phyloP scores from a whole-genome alignment of 768 basidiomycete species.

The Tephrocybe rancida region DNA sequence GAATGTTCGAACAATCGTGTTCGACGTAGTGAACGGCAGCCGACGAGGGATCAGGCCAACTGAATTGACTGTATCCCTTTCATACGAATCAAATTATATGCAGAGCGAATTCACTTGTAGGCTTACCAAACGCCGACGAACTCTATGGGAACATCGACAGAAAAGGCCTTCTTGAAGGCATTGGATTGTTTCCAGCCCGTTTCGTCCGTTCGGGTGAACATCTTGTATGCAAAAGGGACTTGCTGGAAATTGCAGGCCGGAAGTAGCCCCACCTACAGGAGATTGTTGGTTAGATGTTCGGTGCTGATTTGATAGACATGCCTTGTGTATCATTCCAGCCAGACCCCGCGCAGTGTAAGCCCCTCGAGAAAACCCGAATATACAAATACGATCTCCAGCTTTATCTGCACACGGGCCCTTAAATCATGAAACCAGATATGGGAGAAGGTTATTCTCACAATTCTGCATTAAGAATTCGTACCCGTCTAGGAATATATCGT shows the following conservation, averaged over 20 bases:
- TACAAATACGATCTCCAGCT: conserved; percentile 55
- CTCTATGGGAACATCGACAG: conserved; percentile 42
- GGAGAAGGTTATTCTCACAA: conserved; percentile 30
- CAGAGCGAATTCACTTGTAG: background rate
- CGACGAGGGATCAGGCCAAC: conserved; percentile 44
- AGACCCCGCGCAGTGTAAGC: conserved; percentile 50
- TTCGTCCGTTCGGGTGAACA: conserved; percentile 40
- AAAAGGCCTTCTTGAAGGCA: conserved; percentile 49
- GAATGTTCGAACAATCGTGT: conserved; percentile 45
- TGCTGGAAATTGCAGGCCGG: conserved; percentile 56
- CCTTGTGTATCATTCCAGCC: conserved; percentile 54
- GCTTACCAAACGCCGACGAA: conserved; percentile 53
- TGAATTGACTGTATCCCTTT: conserved; percentile 59
- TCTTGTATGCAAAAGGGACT: conserved; percentile 61
- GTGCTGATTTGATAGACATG: conserved; percentile 25
- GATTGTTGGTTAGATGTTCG: background rate
- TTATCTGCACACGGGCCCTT: conserved; percentile 30
- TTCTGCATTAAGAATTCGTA: conserved; percentile 65
- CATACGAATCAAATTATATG: background rate
- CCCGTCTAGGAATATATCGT: conserved; percentile 35
- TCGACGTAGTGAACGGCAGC: conserved; percentile 47
- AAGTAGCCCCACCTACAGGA: conserved; percentile 53
- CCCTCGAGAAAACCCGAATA: conserved; percentile 56
- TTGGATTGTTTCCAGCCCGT: conserved; percentile 29
- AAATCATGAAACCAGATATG: background rate